Base-by-base conservation (phyloP, 108 stramenopile species). In the Pseudonitzschia pungens region DNA sequence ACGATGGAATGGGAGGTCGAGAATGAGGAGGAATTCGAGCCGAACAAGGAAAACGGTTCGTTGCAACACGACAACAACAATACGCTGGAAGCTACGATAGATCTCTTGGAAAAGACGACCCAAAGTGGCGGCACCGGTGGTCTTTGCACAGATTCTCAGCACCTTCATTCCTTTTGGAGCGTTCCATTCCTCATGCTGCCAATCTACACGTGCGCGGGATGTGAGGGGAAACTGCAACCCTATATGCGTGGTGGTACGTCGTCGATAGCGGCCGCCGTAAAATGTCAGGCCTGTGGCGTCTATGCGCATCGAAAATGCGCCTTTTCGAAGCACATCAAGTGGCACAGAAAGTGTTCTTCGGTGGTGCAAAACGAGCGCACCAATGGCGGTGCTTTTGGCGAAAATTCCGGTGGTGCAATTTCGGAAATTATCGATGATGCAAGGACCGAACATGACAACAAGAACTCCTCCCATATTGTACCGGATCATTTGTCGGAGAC, bases 241-340 rank as follows among this genome's bases (percentile, higher is more conserved):
- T 45, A 70, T 28, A 15, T 41, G n/a, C 60, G 54, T 43, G 58
- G 53, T 56, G 69, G 41, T 11, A 56, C 21, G 28, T 60, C 42
- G 66, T 36, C 63, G 31, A n/a, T 51, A 27, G 53, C 41, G 32
- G 62, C 84, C 68, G 80, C 77, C 68, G 88, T 88, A 56, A 67
- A 77, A 22, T 94, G 93, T 66, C 44, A 77, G 0, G 84, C 93
- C 15, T 94, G 93, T 77, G 83, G 83, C 0, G 77, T 81, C 0
- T 84, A 86, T 69, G 87, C 90, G 3, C 93, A 94, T 82, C 73
- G 92, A 70, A 54, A 68, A 4, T 93, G 92, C 81, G 88, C 88
- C 4, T 74, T 89, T 44, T 72, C 77, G 24, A 54, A 64, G 52
- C 20, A 32, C 18, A 29, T 65, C 12, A 12, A 73, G 29, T 84